phyloP scores from a whole-genome alignment of 495 filamentous ascomycete species.

The Trichoderma erinaceum region DNA sequence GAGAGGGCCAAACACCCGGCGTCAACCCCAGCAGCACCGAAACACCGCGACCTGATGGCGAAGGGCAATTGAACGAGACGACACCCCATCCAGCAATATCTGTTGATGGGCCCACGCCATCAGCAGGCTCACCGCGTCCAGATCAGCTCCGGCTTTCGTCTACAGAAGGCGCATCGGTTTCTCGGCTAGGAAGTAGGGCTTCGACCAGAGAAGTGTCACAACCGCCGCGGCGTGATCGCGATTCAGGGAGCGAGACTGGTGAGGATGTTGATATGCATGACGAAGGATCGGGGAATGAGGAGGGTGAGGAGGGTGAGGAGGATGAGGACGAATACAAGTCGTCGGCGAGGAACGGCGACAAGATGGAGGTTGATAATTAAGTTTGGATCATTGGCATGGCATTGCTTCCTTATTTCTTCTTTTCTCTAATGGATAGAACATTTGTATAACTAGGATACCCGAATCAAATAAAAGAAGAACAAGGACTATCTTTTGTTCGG shows the following conservation, averaged over 20 bases:
- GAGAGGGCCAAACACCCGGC: constrained; percentile 35
- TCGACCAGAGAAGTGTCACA: constrained; percentile 7
- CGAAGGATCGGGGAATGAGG: constrained; percentile 27
- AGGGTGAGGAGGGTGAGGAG: constrained; percentile 33
- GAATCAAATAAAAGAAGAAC: background rate
- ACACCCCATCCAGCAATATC: constrained; percentile 43
- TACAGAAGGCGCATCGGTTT: background rate
- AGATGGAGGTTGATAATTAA: constrained; percentile 52
- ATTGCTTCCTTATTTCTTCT: background rate
- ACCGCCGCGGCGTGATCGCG: constrained; percentile 24
- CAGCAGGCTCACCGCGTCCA: constrained; percentile 47
- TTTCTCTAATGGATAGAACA: background rate
- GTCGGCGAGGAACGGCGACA: constrained; percentile 43
- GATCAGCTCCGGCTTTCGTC: constrained; percentile 31
- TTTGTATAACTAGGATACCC: constrained; percentile 4
- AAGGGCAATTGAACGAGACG: constrained; percentile 34
- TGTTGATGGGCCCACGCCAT: constrained; percentile 60
- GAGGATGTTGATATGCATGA: constrained; percentile 57
- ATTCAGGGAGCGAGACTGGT: constrained; percentile 31
- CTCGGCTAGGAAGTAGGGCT: background rate
- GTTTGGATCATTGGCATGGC: background rate
- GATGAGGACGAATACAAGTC: constrained; percentile 32
- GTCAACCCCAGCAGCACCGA: constrained; percentile 34
- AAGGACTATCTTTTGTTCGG: background rate
- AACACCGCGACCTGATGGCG: constrained; percentile 37